Base-by-base conservation (phyloP, 2,329 filamentous ascomycete genomes). In the Aspergillus oerlinghausenensis region DNA sequence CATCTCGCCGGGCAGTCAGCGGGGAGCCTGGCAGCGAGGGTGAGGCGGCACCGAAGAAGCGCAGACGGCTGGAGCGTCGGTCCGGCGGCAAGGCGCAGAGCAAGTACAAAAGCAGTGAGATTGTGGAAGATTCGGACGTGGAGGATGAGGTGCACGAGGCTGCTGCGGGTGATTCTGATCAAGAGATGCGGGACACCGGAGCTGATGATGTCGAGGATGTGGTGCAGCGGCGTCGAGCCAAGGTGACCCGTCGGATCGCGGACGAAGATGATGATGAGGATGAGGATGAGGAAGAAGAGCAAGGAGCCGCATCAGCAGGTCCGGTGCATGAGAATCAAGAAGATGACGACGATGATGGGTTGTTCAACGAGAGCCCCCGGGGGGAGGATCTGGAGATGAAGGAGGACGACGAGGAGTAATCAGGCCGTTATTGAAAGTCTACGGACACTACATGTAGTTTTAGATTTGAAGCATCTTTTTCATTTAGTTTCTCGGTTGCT, bases 101-200 rank as follows among this genome's bases (percentile, higher is more conserved):
- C 71, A 95, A 96, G 75, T 96, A 84, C 80, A 96, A 96, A 82
- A 92, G 88, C 51, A 86, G 84, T 1, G 92, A 96, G 74, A 84
- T 92, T 60, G 86, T 96, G 28, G 88, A 90, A 48, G 89, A 93
- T 60, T 90, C 87, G 59, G 87, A 89, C 49, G 68, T 69, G 2
- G 68, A 70, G 11, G 68, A 68, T 7, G 83, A 83, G 11, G 80
- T 80, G 3, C 78, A 73, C 26, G 73, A 74, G 45, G 72, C 63
- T 19, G 66, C 66, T 7, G 65, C 58, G 50, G 59, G 50, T 26
- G 65, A 28, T 64, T 65, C 48, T 54, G 68, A 69, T 43, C 67
- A 71, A 35, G 60, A 70, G 47, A 70, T 69, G 60, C 61, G 58
- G 7, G 69, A 69, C 63, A 51, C 51, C 5, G 55, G 48, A 6